phyloP scores from a whole-genome alignment of 1,139 yeast species.

The Yamadazyma aaseri region DNA sequence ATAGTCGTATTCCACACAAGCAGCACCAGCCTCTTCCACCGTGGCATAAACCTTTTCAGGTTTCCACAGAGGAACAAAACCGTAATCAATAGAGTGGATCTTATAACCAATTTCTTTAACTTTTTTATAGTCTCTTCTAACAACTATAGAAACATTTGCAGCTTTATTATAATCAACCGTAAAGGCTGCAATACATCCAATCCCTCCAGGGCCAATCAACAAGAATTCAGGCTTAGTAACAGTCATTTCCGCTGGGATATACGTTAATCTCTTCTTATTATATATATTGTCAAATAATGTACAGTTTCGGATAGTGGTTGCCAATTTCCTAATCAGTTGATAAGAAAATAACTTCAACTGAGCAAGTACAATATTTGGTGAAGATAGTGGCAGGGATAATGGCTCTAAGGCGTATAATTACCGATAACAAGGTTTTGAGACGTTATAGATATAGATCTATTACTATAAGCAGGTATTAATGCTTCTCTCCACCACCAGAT shows the following conservation, averaged over 20 bases:
- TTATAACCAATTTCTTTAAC: slow-evolving; percentile 57
- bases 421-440: too few species aligned
- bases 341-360: too few species aligned
- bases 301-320: too few species aligned
- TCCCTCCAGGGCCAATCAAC: slow-evolving; percentile 53
- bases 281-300: slow-evolving; percentile 48
- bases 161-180: slow-evolving; percentile 44
- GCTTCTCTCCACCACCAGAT: too few species aligned
- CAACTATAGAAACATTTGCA: slow-evolving; percentile 57
- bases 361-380: too few species aligned
- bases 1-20: slow-evolving; percentile 53
- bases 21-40: slow-evolving; percentile 43
- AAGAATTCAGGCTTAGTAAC: too few species aligned
- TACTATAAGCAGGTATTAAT: too few species aligned
- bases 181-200: slow-evolving; percentile 67
- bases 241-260: slow-evolving; percentile 7
- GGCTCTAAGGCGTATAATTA: too few species aligned
- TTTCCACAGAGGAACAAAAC: slow-evolving; percentile 49
- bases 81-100: slow-evolving; percentile 64
- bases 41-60: slow-evolving; percentile 47
- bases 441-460: too few species aligned
- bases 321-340: too few species aligned
- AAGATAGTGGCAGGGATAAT: too few species aligned
- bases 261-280: too few species aligned
- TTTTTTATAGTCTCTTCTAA: slow-evolving; percentile 64